These are phyloP conservation scores for Cladosporium sp. DNA, from an alignment of 2,329 filamentous ascomycete genomes.

Conservation along the genomic window DNA sequence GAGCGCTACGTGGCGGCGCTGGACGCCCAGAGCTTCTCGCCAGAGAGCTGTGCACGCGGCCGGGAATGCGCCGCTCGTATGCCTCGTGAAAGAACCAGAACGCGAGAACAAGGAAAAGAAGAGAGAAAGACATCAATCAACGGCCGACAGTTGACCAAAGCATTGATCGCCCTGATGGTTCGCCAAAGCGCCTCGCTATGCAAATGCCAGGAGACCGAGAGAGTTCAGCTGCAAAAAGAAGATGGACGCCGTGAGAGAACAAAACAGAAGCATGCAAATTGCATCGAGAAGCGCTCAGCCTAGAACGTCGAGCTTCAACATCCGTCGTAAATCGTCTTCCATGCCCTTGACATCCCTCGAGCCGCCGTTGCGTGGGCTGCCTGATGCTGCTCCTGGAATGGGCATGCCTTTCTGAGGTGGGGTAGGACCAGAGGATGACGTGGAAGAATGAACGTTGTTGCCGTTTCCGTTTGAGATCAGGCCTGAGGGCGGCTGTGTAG, in stretches of 20 bases:
- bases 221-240: not conserved
- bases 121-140: not conserved
- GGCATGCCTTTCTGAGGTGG: conserved; percentile 10
- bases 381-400: not conserved
- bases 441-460: not conserved
- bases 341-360: conserved; percentile 30
- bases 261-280: not conserved
- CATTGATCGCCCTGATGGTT: not conserved
- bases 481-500: conserved; percentile 13
- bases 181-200: conserved; percentile 7
- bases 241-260: not conserved
- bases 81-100: not conserved
- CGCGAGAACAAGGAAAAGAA: not conserved
- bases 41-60: too few species aligned
- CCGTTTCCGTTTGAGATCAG: conserved; percentile 1
- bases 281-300: not conserved
- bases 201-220: not conserved
- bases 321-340: conserved; percentile 36
- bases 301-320: conserved; percentile 27
- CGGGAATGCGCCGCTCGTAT: not conserved
- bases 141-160: too few species aligned
- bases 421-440: not conserved
- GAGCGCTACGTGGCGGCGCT: too few species aligned
- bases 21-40: too few species aligned
- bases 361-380: conserved; percentile 1